These are phyloP conservation scores for Jacaranda mimosifolia DNA, from an alignment of 257 asterid species.

Conservation along the genomic window DNA sequence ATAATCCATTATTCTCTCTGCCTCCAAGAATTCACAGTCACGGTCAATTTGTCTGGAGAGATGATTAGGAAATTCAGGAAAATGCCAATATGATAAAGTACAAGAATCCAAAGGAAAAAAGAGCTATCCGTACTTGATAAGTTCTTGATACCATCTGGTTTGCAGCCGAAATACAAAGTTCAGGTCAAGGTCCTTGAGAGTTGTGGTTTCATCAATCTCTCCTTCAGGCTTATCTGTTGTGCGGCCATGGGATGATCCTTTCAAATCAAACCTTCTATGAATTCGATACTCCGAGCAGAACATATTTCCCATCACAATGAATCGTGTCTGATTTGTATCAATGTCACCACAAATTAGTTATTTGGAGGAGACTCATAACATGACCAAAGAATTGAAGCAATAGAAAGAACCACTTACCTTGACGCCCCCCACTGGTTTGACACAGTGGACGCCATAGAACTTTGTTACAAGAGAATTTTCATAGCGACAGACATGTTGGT, in stretches of 20 bases:
- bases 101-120: background rate
- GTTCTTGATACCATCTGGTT: conserved; percentile 71
- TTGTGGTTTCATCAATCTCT: conserved; percentile 83
- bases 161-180: conserved; percentile 69
- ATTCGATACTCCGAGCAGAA: conserved; percentile 84
- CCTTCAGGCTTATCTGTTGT: conserved; percentile 67
- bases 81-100: background rate
- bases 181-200: conserved; percentile 85
- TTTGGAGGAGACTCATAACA: background rate
- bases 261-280: conserved; percentile 81
- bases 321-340: conserved; percentile 70
- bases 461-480: conserved; percentile 93
- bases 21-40: conserved; percentile 86
- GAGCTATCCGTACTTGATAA: conserved; percentile 55
- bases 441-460: conserved; percentile 96
- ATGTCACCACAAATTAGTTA: conserved; percentile 34
- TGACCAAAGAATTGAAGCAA: conserved; percentile 13
- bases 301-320: conserved; percentile 85
- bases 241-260: conserved; percentile 89
- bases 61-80: conserved; percentile 18
- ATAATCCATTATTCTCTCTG: conserved; percentile 86
- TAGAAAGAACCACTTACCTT: conserved; percentile 59
- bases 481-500: conserved; percentile 74
- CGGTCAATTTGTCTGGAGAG: conserved; percentile 70
- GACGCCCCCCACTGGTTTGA: conserved; percentile 94